Evolutionary conservation across 345 rosid genomes (phyloP).

Genomic region (Cochlearia excelsa): DNA sequence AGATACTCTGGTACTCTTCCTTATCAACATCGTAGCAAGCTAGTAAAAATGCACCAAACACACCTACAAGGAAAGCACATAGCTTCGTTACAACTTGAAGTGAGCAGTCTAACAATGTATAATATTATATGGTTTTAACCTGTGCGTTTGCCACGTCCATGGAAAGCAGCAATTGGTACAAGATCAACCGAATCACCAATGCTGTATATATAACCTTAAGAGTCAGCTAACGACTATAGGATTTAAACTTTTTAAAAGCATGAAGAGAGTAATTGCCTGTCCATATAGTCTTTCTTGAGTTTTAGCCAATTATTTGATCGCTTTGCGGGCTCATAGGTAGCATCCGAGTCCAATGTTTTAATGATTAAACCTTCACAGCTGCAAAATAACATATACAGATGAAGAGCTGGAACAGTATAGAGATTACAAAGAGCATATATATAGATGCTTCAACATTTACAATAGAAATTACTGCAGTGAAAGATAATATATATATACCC

Average conservation of each 20-base stretch:
- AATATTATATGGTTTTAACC: slow-evolving; percentile 40
- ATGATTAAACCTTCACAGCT: slow-evolving; percentile 96
- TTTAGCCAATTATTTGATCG: slow-evolving; percentile 90
- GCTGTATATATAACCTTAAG: slow-evolving; percentile 41
- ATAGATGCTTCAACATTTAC: neutral
- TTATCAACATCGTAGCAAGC: slow-evolving; percentile 79
- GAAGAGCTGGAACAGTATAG: slow-evolving; percentile 3
- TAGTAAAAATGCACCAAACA: slow-evolving; percentile 91
- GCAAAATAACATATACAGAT: slow-evolving; percentile 36
- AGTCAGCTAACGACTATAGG: slow-evolving; percentile 18
- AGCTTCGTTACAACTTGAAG: slow-evolving; percentile 23
- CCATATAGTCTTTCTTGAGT: slow-evolving; percentile 95
- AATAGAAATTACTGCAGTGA: neutral
- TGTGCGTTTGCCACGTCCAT: slow-evolving; percentile 93
- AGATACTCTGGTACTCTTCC: slow-evolving; percentile 90
- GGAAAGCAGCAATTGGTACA: slow-evolving; percentile 94
- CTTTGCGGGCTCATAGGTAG: slow-evolving; percentile 98
- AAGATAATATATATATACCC: slow-evolving; percentile 50
- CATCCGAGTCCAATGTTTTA: slow-evolving; percentile 83
- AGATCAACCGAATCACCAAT: slow-evolving; percentile 92
- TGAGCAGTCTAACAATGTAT: slow-evolving; percentile 7
- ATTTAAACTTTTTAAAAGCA: neutral
- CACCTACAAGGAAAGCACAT: slow-evolving; percentile 46
- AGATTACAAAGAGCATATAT: neutral
- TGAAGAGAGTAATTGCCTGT: slow-evolving; percentile 44